Evolutionary conservation across 331 rosid species (phyloP), one percentile per base, ranked within the genome.

Genomic region (Acacia pycnantha): DNA sequence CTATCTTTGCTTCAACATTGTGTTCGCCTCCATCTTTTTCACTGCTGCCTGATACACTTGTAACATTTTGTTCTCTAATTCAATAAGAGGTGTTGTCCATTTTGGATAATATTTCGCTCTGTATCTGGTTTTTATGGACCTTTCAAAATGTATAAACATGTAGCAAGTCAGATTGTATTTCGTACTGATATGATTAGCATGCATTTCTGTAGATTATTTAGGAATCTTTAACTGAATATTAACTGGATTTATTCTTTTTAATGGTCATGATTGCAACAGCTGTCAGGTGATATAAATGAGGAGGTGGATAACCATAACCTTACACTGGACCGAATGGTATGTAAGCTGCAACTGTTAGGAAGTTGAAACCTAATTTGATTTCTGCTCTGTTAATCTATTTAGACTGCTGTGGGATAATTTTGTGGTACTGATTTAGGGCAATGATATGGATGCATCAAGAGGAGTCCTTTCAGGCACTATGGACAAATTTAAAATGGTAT

Each of bases 381-480:
- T 51, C 65, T 75, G 10, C 51, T 46, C 48, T 41, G 33, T 71
- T 65, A 11, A 31, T 68, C 67, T 82, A n/a, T 67, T 58, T 56
- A 56, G 77, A 77, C 73, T 74, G 77, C 44, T 81, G 67, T 59
- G 74, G 27, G 77, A 27, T n/a, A n/a, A 56, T 62, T 78, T 70
- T 71, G 46, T 79, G 83, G 72, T 81, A 67, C 66, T 88, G 40
- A 77, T 78, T 27, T 50, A 95, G 98, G 97, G 98, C 67, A 90
- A 90, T 68, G 97, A 90, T 91, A 95, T 95, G 97, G 98, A 95
- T 87, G 59, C 97, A 67, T 95, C 98, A 67, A 90, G 98, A 84
- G 98, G 98, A 41, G 84, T 91, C 87, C 91, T 95, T 70, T 87
- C 98, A 16, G 97, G 97, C 83, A 93, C 97, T 19, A 93, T 95